Percentiles rank a stretch among this genome's conserved stretches.
phyloP scores from a whole-genome alignment of 2,329 filamentous ascomycete genomes.

The Shiraia bambusicola region DNA sequence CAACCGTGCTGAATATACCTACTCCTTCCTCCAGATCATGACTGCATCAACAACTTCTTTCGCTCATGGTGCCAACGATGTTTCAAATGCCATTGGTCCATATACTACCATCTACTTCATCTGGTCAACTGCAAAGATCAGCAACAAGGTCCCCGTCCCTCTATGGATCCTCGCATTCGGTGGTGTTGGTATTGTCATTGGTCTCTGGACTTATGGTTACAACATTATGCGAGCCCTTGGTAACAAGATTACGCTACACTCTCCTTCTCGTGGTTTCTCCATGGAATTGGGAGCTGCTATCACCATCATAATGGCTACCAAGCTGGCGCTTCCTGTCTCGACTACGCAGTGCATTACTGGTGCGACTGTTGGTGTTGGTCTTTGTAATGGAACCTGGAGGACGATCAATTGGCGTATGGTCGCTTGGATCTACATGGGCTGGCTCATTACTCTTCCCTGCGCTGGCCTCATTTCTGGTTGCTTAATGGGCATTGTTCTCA shows the following conservation, averaged over 20 bases:
- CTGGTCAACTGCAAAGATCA: slow-evolving; percentile 61
- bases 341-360: slow-evolving; percentile 72
- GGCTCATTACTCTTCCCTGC: slow-evolving; percentile 65
- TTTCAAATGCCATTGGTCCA: slow-evolving; percentile 42
- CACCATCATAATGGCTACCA: slow-evolving; percentile 74
- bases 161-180: slow-evolving; percentile 76
- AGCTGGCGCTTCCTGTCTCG: slow-evolving; percentile 73
- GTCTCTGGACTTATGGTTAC: slow-evolving; percentile 74
- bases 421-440: slow-evolving; percentile 65
- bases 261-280: slow-evolving; percentile 56
- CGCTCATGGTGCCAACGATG: slow-evolving; percentile 72
- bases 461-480: slow-evolving; percentile 57
- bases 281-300: slow-evolving; percentile 82
- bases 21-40: slow-evolving; percentile 56
- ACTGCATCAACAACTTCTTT: slow-evolving; percentile 47
- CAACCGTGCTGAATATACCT: slow-evolving; percentile 54
- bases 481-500: slow-evolving; percentile 54
- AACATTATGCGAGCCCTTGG: slow-evolving; percentile 89
- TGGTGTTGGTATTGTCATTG: slow-evolving; percentile 61
- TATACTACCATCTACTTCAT: slow-evolving; percentile 43
- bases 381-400: slow-evolving; percentile 71
- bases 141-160: slow-evolving; percentile 66
- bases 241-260: slow-evolving; percentile 76
- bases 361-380: slow-evolving; percentile 74
- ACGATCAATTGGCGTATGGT: slow-evolving; percentile 75